Conservation (phyloP, 73 alveolate species). For the Paramecium sonneborni region DNA sequence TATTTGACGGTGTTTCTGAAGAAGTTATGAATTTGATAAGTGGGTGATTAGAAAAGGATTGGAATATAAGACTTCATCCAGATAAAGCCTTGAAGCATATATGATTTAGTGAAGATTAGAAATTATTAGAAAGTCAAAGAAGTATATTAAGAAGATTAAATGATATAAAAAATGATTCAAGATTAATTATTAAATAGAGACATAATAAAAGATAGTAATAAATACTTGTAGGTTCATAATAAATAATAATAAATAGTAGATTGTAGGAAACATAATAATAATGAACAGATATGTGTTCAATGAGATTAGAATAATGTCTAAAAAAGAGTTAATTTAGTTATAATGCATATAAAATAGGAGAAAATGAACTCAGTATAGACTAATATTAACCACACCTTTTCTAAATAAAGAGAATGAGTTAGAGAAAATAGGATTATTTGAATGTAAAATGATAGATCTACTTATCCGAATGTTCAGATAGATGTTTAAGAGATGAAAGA, state of each 20-base stretch:
- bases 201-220: background rate
- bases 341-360: background rate
- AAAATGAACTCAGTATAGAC: constrained; percentile 7
- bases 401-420: background rate
- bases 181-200: background rate
- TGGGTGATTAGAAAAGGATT: background rate
- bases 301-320: background rate
- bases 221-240: background rate
- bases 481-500: background rate
- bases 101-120: constrained; percentile 20
- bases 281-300: background rate
- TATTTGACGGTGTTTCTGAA: constrained; percentile 21
- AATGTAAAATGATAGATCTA: background rate
- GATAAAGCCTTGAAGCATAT: constrained; percentile 3
- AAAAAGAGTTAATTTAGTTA: background rate
- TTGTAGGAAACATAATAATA: background rate
- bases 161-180: background rate
- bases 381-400: background rate
- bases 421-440: background rate
- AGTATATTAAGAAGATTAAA: constrained; percentile 22
- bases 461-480: background rate
- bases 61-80: constrained; percentile 12
- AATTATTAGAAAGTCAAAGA: background rate
- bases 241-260: background rate
- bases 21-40: background rate